A percentile compares a stretch with the other conserved stretches of the same genome.
phyloP scores from a whole-genome alignment of 768 basidiomycete genomes.

The Russula sp. region DNA sequence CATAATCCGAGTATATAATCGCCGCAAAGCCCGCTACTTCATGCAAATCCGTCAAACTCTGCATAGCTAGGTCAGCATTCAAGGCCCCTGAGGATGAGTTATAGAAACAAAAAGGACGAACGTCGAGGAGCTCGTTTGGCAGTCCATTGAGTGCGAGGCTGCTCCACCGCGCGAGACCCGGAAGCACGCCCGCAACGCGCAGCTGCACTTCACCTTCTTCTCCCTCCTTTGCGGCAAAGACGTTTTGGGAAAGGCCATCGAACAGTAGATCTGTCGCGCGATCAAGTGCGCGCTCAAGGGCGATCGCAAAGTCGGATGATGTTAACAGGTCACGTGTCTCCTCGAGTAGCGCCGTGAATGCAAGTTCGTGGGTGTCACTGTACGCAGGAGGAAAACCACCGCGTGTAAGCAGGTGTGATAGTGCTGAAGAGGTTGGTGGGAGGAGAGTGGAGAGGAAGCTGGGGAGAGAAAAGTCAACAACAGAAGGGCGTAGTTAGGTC shows the following conservation, averaged over 20 bases:
- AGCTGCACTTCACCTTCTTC: constrained; percentile 41
- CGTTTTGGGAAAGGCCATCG: constrained; percentile 51
- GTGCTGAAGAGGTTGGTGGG: constrained; percentile 64
- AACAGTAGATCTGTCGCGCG: constrained; percentile 58
- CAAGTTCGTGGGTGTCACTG: constrained; percentile 35
- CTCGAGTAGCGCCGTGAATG: constrained; percentile 55
- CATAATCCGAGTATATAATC: constrained; percentile 63
- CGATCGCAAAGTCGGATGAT: constrained; percentile 61
- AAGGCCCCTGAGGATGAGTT: neutral
- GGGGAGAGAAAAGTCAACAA: constrained; percentile 2
- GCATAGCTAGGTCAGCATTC: constrained; percentile 3
- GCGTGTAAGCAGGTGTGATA: constrained; percentile 60
- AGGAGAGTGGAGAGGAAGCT: constrained; percentile 72
- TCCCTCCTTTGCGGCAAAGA: constrained; percentile 41
- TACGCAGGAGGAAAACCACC: constrained; percentile 42
- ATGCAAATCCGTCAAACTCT: constrained; percentile 55
- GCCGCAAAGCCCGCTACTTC: constrained; percentile 67
- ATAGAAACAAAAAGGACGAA: constrained; percentile 33
- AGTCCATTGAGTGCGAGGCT: constrained; percentile 55
- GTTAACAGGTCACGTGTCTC: constrained; percentile 60
- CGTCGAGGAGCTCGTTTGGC: constrained; percentile 80
- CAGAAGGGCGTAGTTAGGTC: neutral
- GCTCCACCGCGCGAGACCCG: constrained; percentile 75
- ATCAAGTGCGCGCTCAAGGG: constrained; percentile 70
- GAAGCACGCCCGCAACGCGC: constrained; percentile 72